Base-by-base conservation (phyloP, 345 rosid genomes). In the Clausena lansium region DNA sequence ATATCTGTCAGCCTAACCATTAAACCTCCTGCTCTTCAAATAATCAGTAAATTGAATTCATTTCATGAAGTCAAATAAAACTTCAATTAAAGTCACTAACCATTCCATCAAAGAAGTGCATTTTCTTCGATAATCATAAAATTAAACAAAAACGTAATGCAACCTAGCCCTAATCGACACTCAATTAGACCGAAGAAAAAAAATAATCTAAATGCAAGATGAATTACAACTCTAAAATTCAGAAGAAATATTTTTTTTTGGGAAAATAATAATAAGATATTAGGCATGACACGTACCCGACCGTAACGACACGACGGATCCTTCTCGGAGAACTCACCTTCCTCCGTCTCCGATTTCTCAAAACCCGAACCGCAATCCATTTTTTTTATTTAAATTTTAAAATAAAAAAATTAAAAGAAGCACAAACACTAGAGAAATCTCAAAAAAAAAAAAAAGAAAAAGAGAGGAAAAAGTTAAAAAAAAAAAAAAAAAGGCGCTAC, bases 281-380 rank as follows among this genome's bases (percentile, higher is more conserved):
- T 45, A 11, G 58, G 52, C 8, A 64, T 28, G 60, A 81, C 38
- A 5, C 84, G 64, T 84, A 91, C 95, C 89, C 95, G 88, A 74
- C 84, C 71, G 79, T 89, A 91, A 2, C 93, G 91, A 50, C 92
- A 90, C 33, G 92, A 75, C 2, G 93, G 95, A 81, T 91, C 95
- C 80, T 83, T 89, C 76, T 91, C 95, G 10, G 71, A 88, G 77
- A 89, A 84, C 5, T 80, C 90, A 20, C 78, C 86, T 74, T 82
- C 88, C 69, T 76, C 86, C 79, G 67, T 73, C 50, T 67, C 80
- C 72, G 79, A 82, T 9, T 20, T 60, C 50, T 36, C 74, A 82
- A 68, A 67, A 73, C 77, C 79, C 76, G 82, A 81, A 73, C 55
- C 80, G 60, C 73, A 79, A 74, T 84, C 87, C 89, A 85, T 84